These are phyloP conservation scores for Cordyceps fumosorosea DNA, from an alignment of 2,329 filamentous ascomycete genomes.

Conservation along the genomic window DNA sequence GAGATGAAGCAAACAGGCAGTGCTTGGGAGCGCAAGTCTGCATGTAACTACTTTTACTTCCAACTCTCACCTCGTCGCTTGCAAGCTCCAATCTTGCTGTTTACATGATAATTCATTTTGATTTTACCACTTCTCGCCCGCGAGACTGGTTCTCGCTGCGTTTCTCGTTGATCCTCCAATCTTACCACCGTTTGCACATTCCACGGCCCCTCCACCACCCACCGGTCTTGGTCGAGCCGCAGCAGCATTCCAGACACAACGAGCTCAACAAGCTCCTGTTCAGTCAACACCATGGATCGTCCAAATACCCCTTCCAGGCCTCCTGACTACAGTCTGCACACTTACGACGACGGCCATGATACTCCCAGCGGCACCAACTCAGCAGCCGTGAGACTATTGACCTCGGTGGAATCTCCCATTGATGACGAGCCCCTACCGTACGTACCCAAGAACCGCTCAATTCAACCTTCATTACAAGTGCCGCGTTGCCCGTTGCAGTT, in stretches of 20 bases:
- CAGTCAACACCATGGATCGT: conserved; percentile 37
- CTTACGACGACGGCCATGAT: conserved; percentile 50
- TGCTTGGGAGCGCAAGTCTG: not conserved
- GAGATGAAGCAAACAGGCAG: conserved; percentile 1
- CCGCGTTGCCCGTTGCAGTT: not conserved
- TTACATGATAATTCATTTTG: not conserved
- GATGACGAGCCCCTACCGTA: conserved; percentile 44
- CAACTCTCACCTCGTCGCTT: not conserved
- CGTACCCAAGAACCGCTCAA: conserved; percentile 30
- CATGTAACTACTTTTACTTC: not conserved
- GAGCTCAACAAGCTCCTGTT: conserved; percentile 11
- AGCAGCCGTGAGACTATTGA: conserved; percentile 54
- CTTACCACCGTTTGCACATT: not conserved
- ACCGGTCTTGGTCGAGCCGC: conserved; percentile 8
- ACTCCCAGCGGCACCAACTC: conserved; percentile 41
- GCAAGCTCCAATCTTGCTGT: not conserved
- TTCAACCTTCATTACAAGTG: conserved; percentile 14
- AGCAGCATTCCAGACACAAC: conserved; percentile 23
- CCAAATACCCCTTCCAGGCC: conserved; percentile 45
- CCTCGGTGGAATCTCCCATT: conserved; percentile 51
- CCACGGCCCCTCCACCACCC: conserved; percentile 2
- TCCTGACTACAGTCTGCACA: conserved; percentile 51
- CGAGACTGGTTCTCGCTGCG: conserved; percentile 9
- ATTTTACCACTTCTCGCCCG: not conserved
- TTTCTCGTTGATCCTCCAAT: not conserved